Evolutionary conservation across 306 rosid species (phyloP).

Genomic region (Datisca glomerata): DNA sequence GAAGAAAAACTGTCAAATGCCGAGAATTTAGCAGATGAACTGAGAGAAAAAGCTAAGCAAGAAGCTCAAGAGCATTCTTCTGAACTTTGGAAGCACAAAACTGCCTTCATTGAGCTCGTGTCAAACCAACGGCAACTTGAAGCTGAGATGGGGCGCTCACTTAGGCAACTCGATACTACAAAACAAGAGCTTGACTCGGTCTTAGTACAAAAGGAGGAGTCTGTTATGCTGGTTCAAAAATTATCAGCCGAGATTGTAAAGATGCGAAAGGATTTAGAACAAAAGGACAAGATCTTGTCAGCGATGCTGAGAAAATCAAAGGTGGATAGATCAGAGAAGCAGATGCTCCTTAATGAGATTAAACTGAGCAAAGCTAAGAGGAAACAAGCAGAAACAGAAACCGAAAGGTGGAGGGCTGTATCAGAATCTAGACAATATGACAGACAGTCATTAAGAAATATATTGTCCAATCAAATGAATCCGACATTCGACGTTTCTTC

Average conservation of each 20-base stretch:
- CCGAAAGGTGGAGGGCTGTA: constrained; percentile 65
- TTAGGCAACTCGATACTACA: constrained; percentile 54
- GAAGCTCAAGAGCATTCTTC: constrained; percentile 68
- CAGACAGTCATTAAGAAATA: constrained; percentile 59
- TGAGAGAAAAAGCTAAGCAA: constrained; percentile 41
- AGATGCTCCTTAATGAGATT: constrained; percentile 73
- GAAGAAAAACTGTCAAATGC: constrained; percentile 46
- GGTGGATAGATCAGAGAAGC: constrained; percentile 71
- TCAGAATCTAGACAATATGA: constrained; percentile 74
- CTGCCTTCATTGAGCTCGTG: constrained; percentile 81
- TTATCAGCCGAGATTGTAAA: constrained; percentile 53
- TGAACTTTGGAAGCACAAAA: constrained; percentile 83
- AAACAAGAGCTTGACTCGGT: constrained; percentile 50
- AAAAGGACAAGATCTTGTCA: constrained; percentile 86
- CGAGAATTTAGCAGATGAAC: constrained; percentile 45
- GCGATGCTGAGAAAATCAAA: constrained; percentile 88
- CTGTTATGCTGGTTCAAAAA: constrained; percentile 64
- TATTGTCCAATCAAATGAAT: constrained; percentile 49
- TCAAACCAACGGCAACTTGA: constrained; percentile 85
- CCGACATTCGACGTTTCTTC: constrained; percentile 44
- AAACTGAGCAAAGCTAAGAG: constrained; percentile 71
- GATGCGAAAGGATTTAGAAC: constrained; percentile 75
- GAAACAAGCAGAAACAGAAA: constrained; percentile 83
- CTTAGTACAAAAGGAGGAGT: constrained; percentile 65
- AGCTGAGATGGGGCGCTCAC: constrained; percentile 60